phyloP scores from a whole-genome alignment of 768 basidiomycete genomes.

The Tylopilus sp. region DNA sequence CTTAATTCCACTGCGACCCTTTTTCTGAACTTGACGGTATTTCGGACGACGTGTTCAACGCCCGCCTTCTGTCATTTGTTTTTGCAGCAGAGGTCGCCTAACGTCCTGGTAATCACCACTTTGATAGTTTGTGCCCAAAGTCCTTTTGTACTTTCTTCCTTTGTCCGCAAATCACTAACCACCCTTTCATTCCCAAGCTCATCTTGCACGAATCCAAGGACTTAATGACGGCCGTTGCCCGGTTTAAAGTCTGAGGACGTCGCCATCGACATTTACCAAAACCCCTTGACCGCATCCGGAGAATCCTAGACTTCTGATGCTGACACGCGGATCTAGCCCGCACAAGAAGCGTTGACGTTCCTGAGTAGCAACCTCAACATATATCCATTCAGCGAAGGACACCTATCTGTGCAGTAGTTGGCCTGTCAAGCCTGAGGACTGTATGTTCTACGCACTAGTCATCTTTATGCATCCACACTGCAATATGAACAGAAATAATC shows the following conservation, averaged over 20 bases:
- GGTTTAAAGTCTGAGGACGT: constrained; percentile 49
- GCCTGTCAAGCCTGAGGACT: too few species aligned
- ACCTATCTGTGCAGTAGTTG: too few species aligned
- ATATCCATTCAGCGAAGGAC: too few species aligned
- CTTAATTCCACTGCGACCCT: background rate
- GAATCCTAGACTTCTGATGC: constrained; percentile 32
- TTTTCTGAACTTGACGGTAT: background rate
- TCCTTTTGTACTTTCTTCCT: background rate
- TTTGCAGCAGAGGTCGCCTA: background rate
- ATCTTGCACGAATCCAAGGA: constrained; percentile 44
- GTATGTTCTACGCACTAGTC: background rate
- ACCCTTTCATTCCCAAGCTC: constrained; percentile 17
- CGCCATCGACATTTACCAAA: constrained; percentile 40
- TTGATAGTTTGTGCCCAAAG: constrained; percentile 11
- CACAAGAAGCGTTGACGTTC: background rate
- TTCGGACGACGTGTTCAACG: constrained; percentile 1
- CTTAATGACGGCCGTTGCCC: constrained; percentile 42
- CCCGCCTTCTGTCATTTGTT: constrained; percentile 6
- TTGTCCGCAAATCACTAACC: too few species aligned
- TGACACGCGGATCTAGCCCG: background rate
- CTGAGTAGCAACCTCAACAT: background rate
- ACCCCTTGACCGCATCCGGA: constrained; percentile 45
- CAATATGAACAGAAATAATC: background rate
- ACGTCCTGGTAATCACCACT: background rate
- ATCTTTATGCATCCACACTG: background rate